Base-by-base conservation (phyloP, 768 basidiomycete species). In the Obba rivulosa region DNA sequence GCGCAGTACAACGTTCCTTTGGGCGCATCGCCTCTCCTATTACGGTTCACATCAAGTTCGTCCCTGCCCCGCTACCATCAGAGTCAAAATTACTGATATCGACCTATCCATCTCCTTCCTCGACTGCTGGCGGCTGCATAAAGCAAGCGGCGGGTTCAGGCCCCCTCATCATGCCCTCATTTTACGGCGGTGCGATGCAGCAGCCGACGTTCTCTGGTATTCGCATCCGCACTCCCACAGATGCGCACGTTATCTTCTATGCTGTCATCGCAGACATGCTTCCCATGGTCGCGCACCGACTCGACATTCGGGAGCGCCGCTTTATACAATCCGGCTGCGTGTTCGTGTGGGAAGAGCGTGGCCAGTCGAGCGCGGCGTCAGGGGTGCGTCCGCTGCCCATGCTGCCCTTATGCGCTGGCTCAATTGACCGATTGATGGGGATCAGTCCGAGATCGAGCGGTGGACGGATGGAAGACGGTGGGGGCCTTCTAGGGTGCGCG, bases 301-400 rank as follows among this genome's bases (percentile, higher is more conserved):
- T 91, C 44, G 85, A 87, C 66, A 79, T 82, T 14, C 86, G 87
- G 45, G 87, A 90, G 62, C 74, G 87, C 34, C 75, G 86, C 10
- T 68, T 72, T 35, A 86, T 90, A 43, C 55, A 57, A 20, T 77
- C 86, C 1, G 87, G 88, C 13, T 79, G 77, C 49, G 81, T 90
- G 28, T 91, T 80, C 54, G 86, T 91, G 34, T 91, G 88, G 87
- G 86, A 90, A 61, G 88, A 91, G 62, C 74, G 87, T 48, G 81
- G 81, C 4, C 74, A 83, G 13, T 79, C 78, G 52, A 65, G 80
- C 43, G 86, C 85, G 52, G 73, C 79, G 23, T 79, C 78, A 41
- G 83, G 84, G 51, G 83, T 87, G 60, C 60, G 77, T 68, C 34
- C 20, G 39, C 36, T 16, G 8, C 17, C 41, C 4, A 42, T 13